Base-by-base conservation (phyloP, 768 basidiomycete species). In the Russula vinacea region DNA sequence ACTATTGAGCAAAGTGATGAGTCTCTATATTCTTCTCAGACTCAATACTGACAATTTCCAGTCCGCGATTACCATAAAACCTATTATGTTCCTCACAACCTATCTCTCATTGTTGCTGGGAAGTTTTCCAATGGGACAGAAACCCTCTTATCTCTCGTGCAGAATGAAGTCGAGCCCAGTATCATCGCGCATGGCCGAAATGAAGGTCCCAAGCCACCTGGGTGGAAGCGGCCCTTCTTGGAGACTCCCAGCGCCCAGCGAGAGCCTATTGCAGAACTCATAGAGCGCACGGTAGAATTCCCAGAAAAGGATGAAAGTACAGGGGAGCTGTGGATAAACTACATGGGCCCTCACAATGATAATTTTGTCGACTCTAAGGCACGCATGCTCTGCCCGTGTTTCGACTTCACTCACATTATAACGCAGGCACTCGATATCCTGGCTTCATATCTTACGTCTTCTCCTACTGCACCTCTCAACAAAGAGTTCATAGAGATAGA, bases 271-370 rank as follows among this genome's bases (percentile, higher is more conserved):
- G 71, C 79, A 40, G 69, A 78, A 51, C 83, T 85, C 4, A 73
- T 79, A 49, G 85, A 81, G 64, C 83, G 89, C 65, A 78, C 80
- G 0, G 86, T 98, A 19, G 92, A 95, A 71, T 99, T 99, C 71
- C 96, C 97, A 13, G 97, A 98, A 77, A 87, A 92, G 74, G 95
- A 98, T 70, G 96, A 98, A 78, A 90, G 89, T 64, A 84, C 93
- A 70, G 96, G 97, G 40, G 94, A 98, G 77, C 71, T 98, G 9
- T 76, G 82, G 22, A 81, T 98, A 54, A 81, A 78, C 40, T 94
- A 87, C 75, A 78, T 89, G 63, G 96, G 95, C 5, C 91, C 92
- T n/a, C 72, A 84, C 42, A 83, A 83, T 16, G 83, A 82, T 63
- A 81, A 84, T 61, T 90, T 86, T 71, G 72, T 95, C 58, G 85